Percentiles rank a stretch among this genome's conserved stretches.
These are phyloP conservation scores for Aureobasidium sp. DNA, from an alignment of 2,329 filamentous ascomycete genomes.

Conservation along the genomic window DNA sequence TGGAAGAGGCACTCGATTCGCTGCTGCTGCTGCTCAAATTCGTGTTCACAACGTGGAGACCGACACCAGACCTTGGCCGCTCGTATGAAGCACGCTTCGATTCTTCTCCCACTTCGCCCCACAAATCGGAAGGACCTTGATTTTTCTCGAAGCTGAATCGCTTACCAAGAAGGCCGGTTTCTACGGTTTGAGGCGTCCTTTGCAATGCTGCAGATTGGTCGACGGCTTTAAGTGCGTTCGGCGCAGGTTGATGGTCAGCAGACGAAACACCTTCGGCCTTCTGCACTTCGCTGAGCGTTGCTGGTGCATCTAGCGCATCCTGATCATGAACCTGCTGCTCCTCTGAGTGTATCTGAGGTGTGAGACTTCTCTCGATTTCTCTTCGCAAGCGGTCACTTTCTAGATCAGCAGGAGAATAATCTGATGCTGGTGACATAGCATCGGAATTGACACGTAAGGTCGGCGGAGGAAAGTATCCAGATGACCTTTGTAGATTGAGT, in stretches of 20 bases:
- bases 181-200: background rate
- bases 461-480: constrained; percentile 33
- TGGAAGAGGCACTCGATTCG: background rate
- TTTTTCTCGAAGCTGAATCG: constrained; percentile 35
- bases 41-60: constrained; percentile 40
- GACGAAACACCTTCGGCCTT: constrained; percentile 1
- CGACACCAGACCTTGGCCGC: constrained; percentile 24
- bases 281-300: constrained; percentile 18
- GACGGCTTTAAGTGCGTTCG: background rate
- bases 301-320: constrained; percentile 26
- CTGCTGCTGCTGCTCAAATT: constrained; percentile 27
- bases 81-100: constrained; percentile 23
- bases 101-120: constrained; percentile 13
- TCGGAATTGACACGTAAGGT: constrained; percentile 4
- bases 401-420: constrained; percentile 49
- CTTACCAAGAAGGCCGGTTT: constrained; percentile 25
- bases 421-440: background rate
- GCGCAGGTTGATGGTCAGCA: background rate
- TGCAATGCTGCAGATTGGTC: background rate
- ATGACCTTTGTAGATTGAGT: constrained; percentile 19
- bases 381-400: constrained; percentile 66
- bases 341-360: constrained; percentile 34
- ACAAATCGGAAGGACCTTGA: constrained; percentile 9
- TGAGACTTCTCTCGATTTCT: constrained; percentile 67
- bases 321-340: constrained; percentile 21